Conservation (phyloP, 148 eudicot genomes). For the Cornus florida region DNA sequence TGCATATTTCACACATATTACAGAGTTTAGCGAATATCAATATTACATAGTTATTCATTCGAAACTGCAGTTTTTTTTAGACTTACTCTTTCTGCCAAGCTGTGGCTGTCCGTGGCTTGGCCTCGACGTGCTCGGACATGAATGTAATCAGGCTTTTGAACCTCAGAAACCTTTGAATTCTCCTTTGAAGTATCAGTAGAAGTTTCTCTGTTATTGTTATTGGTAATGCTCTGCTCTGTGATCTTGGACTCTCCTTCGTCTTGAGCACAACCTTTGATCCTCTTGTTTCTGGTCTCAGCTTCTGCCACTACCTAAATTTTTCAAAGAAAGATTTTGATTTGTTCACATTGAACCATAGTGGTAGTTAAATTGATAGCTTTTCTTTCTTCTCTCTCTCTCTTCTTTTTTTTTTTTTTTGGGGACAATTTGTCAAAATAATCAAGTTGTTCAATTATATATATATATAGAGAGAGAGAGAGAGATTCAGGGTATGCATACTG, state of each 20-base stretch:
- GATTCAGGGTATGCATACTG: background rate
- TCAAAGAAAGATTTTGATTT: background rate
- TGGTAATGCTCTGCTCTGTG: constrained; percentile 44
- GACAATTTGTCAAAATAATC: background rate
- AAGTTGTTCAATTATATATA: background rate
- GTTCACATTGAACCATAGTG: background rate
- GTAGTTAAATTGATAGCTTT: background rate
- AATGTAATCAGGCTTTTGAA: constrained; percentile 74
- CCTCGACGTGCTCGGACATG: constrained; percentile 98
- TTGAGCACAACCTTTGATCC: constrained; percentile 40
- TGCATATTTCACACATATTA: constrained; percentile 21
- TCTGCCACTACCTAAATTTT: constrained; percentile 46
- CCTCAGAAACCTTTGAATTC: constrained; percentile 59
- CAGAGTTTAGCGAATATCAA: background rate
- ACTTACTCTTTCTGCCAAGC: constrained; percentile 94
- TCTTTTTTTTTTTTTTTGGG: too few species aligned
- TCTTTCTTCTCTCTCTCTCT: background rate
- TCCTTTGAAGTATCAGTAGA: constrained; percentile 58
- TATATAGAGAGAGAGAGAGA: background rate
- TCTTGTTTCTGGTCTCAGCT: constrained; percentile 43
- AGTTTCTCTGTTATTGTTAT: constrained; percentile 39
- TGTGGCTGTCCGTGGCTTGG: constrained; percentile 99
- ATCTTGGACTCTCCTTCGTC: constrained; percentile 66
- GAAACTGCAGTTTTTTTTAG: background rate
- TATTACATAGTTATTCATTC: background rate